Base-by-base conservation (phyloP, 2,329 filamentous ascomycete genomes). In the Fonsecaea monophora region DNA sequence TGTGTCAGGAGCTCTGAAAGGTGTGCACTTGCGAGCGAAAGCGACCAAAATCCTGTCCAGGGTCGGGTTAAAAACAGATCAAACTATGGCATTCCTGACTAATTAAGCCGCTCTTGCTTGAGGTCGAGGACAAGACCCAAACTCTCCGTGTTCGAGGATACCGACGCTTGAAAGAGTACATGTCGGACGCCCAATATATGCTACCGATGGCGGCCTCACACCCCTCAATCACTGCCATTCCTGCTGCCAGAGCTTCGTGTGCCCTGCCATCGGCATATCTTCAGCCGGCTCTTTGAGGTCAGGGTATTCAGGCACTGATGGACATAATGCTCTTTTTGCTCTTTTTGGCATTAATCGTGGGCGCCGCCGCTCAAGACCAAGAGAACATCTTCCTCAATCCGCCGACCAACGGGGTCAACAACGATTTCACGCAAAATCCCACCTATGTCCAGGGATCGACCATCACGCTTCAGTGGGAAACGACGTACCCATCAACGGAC, bases 371-470 rank as follows among this genome's bases (percentile, higher is more conserved):
- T 10, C 45, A 50, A 50, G 9, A 25, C 12, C 45, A 50, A 5
- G 6, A 50, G 6, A 50, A 50, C 8, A 50, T 50, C 45, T 50
- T 50, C 21, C 45, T 50, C 18, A 50, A 21, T 4, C 45, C 45
- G 21, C 45, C 45, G 2, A 50, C 45, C 4, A 50, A 50, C 21
- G 45, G 45, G 8, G 12, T 50, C 18, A 25, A 50, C 45, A 50
- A 50, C 13, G 45, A 50, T 21, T 50, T 50, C 10, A 50, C 45
- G 7, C 45, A 25, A 50, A 50, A 50, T 25, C 45, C 45, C 45
- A 50, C 45, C 3, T 50, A 50, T 25, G 45, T 50, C 18, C 45
- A 50, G 12, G 45, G 45, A 4, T 50, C 45, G 9, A 50, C 18
- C 3, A 10, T 50, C 45, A 50, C 45, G 18, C 18, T 50, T 8